Base-by-base conservation (phyloP, 2,329 filamentous ascomycete species). In the Endoconidiophora laricicola region DNA sequence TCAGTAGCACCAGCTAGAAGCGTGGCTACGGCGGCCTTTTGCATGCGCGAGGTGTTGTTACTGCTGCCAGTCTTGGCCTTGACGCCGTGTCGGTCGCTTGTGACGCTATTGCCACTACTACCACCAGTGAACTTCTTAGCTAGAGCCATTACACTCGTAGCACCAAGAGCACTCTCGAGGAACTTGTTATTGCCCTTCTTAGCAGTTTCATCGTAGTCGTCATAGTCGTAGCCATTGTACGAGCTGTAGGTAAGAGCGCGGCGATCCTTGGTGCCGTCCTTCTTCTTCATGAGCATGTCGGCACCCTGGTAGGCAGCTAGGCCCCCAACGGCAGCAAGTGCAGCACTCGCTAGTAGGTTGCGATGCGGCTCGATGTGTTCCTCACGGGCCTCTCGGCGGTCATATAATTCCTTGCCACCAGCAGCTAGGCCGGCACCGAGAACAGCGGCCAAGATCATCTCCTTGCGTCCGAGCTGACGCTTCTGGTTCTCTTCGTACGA, bases 11-110 rank as follows among this genome's bases (percentile, higher is more conserved):
- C 90, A 26, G 90, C 88, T 44, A 94, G 76, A 38, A 95, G 71
- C 18, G 88, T 91, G 33, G 90, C 88, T 69, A 91, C 90, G 62
- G 88, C 86, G 33, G 87, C 87, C 65, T 94, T 86, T 57, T 87
- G 79, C 44, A 86, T 76, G 58, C 84, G 84, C 29, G 73, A 76
- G 55, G 74, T 73, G 52, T 76, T 76, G 20, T 73, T 65, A 29
- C 68, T 68, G 4, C 48, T 47, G 4, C 36, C 24, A 20, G 47
- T 54, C 59, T 26, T 44, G 36, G 37, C 36, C 49, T 29, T 57
- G 42, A 60, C 63, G 54, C 65, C 66, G 38, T 65, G 65, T 41
- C 72, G 70, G 55, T 75, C 72, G 57, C 71, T 70, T 56, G 71
- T 68, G 52, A 67, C 66, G 50, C 20, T 64, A 60, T 65, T 64